Percentiles rank a stretch among this genome's conserved stretches.
Conservation (phyloP, 371 early-diverging fungal genomes). For the Rhizopus arrhizus region DNA sequence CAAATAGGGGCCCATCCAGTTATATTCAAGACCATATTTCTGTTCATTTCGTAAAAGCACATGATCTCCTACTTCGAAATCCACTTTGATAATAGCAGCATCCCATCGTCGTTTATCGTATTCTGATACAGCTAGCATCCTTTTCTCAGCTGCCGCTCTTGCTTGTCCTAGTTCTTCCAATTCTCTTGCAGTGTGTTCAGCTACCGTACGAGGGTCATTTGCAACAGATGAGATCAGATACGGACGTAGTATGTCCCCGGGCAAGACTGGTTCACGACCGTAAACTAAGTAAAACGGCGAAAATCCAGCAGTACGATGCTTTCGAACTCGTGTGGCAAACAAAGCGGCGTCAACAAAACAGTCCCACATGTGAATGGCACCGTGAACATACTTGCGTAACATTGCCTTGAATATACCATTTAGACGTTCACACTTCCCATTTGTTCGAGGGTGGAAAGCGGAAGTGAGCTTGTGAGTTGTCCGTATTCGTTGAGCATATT, state of each 20-base stretch:
- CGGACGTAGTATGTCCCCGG: constrained; percentile 12
- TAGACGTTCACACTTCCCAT: too few species aligned
- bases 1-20: constrained; percentile 12
- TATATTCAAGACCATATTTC: too few species aligned
- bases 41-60: too few species aligned
- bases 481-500: not conserved
- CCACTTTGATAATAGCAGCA: not conserved
- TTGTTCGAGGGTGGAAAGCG: constrained; percentile 41
- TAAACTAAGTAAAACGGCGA: constrained; percentile 24
- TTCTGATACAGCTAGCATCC: not conserved
- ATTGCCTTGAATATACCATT: too few species aligned
- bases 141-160: constrained; percentile 4
- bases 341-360: too few species aligned
- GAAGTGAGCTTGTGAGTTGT: constrained; percentile 14
- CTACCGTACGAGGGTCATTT: constrained; percentile 4
- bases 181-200: constrained; percentile 6
- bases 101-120: constrained; percentile 15
- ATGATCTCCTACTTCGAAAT: constrained; percentile 18
- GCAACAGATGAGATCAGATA: not conserved
- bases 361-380: too few species aligned
- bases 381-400: too few species aligned
- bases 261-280: too few species aligned
- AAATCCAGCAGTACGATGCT: constrained; percentile 13
- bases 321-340: constrained; percentile 14
- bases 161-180: constrained; percentile 8